Evolutionary conservation across 179 eudicot species (phyloP).

Genomic region (Vitellaria paradoxa): DNA sequence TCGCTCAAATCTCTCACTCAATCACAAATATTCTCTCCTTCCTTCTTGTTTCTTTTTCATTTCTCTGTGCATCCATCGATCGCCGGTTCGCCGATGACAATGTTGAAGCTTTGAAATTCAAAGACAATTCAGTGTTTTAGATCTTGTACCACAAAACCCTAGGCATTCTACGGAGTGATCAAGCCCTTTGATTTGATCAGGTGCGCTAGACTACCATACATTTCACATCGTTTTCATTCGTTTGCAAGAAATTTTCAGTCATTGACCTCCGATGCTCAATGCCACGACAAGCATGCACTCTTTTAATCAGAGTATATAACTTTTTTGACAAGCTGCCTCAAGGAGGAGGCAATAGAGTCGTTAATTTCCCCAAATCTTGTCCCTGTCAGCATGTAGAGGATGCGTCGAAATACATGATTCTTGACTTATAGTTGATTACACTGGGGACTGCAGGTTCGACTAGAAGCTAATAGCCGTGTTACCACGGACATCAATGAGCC

Average conservation of each 20-base stretch:
- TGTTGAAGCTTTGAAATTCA: slow-evolving; percentile 4
- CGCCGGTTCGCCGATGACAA: background rate
- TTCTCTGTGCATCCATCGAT: background rate
- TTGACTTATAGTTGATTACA: background rate
- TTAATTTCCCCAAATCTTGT: too few relatives aligned
- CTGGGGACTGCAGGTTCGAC: slow-evolving; percentile 51
- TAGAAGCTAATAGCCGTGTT: slow-evolving; percentile 84
- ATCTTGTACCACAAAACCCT: slow-evolving; percentile 9
- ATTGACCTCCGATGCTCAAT: background rate
- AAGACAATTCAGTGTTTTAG: slow-evolving; percentile 4
- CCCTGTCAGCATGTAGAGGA: too few relatives aligned
- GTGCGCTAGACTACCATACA: background rate
- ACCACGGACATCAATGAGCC: slow-evolving; percentile 74
- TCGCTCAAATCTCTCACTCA: too few relatives aligned
- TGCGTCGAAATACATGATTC: background rate
- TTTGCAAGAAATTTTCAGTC: background rate
- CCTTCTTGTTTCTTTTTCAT: background rate
- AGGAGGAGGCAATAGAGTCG: too few relatives aligned
- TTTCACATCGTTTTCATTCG: background rate
- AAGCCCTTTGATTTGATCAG: background rate
- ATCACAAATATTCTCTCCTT: background rate
- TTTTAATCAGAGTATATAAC: background rate
- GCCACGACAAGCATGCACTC: background rate
- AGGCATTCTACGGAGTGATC: background rate
- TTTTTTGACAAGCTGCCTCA: too few relatives aligned